These are phyloP conservation scores for Cordyceps javanica DNA, from an alignment of 2,329 filamentous ascomycete species.

Conservation along the genomic window DNA sequence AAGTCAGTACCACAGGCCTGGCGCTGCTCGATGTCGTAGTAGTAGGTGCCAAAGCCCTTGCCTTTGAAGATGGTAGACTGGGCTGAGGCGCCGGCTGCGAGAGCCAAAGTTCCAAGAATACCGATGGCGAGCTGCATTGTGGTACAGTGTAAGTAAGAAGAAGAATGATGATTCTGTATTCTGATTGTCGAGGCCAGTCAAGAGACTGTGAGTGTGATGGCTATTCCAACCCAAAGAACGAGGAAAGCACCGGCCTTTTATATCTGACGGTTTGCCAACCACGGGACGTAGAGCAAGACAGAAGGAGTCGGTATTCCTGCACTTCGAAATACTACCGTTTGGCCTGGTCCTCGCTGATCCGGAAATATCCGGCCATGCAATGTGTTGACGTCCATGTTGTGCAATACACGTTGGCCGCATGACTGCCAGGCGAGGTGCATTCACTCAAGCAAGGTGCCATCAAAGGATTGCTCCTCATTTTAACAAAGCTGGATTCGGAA, in stretches of 20 bases:
- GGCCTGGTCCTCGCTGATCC: neutral
- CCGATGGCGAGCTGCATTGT: neutral
- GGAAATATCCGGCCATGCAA: neutral
- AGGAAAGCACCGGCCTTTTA: neutral
- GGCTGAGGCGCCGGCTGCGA: constrained; percentile 2
- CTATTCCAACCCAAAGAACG: neutral
- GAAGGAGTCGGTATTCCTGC: neutral
- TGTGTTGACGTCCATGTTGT: neutral
- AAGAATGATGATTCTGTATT: neutral
- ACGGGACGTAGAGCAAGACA: neutral
- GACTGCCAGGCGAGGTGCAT: neutral
- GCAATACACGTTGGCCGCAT: neutral
- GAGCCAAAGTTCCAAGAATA: constrained; percentile 1
- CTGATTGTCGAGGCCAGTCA: no score
- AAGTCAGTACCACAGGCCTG: constrained; percentile 6
- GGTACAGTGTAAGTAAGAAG: neutral
- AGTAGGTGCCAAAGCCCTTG: constrained; percentile 11
- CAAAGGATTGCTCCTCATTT: neutral
- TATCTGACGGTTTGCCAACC: neutral
- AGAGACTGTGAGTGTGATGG: neutral
- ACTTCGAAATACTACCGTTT: neutral
- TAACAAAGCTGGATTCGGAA: neutral
- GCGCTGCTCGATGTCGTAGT: constrained; percentile 10
- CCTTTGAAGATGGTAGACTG: neutral
- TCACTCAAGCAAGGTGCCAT: neutral